A percentile compares a stretch with the other conserved stretches of the same genome.
Conservation (phyloP, 345 rosid species). For the Populus nigra region DNA sequence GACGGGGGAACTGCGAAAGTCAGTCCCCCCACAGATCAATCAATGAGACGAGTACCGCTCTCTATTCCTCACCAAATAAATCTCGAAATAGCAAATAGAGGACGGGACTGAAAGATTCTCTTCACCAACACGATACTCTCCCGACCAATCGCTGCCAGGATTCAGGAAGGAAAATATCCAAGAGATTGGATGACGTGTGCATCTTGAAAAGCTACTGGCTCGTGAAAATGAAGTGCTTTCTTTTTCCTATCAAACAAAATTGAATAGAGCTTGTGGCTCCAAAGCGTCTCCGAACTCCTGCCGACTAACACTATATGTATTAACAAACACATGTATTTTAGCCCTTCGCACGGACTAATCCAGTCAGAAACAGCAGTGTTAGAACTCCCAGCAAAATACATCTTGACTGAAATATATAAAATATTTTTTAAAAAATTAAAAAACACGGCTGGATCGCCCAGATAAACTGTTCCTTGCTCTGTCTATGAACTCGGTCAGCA, state of each 20-base stretch:
- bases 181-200: background rate
- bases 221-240: background rate
- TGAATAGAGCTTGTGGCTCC: background rate
- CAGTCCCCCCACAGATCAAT: too few species aligned
- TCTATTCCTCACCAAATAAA: too few species aligned
- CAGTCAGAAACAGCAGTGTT: background rate
- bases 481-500: too few species aligned
- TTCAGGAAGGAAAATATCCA: background rate
- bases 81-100: background rate
- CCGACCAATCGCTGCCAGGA: background rate
- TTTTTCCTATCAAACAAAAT: background rate
- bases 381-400: background rate
- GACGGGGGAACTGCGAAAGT: too few species aligned
- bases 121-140: background rate
- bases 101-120: background rate
- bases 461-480: too few species aligned
- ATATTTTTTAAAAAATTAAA: too few species aligned
- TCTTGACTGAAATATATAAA: too few species aligned
- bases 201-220: background rate
- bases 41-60: too few species aligned
- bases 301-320: background rate
- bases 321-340: background rate
- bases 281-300: background rate
- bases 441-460: too few species aligned
- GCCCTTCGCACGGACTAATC: background rate